Evolutionary conservation across 2,329 filamentous ascomycete genomes (phyloP), one percentile per base, ranked within the genome.

Genomic region (Penicillium crustosum): DNA sequence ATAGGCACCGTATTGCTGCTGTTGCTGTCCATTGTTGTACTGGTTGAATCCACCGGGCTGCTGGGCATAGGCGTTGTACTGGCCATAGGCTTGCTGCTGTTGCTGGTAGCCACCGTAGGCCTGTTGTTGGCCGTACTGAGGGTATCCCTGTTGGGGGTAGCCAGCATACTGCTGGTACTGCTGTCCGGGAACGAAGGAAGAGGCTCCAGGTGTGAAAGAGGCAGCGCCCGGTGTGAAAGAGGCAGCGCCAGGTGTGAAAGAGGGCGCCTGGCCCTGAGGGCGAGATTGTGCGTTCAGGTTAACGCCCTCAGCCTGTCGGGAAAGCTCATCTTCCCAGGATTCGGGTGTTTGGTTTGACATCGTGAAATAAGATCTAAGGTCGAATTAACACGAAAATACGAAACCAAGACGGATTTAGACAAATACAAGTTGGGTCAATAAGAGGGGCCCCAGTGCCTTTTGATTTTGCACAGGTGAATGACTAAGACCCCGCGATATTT

Each of bases 251-350:
- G 88, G 87, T 23, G 81, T 82, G 81, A 92, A 92, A 19, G 79
- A 72, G 21, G 79, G 75, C 13, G 78, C 82, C 59, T 74, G 78
- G 35, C 82, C 77, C 59, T 75, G 68, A 75, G 79, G 75, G 77
- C 82, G 65, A 62, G 61, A 69, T 63, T 79, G 77, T 58, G 77
- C 79, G 67, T 89, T 89, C 70, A 93, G 74, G 75, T 91, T 91
- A 75, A 92, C 83, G 74, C 89, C 87, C 75, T 89, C 85, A 38
- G 89, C 79, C 81, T 93, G 90, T 69, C 87, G 86, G 61, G 90
- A 85, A 76, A 96, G 86, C 71, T 93, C 90, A 71, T 96, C 91
- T 79, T 97, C 93, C 90, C 94, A 97, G 62, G 92, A 96, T 77
- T 96, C 92, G 70, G 91, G 89, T 35, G 73, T 74, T 54, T 75